These are phyloP conservation scores for Rubia yunnanensis DNA, from an alignment of 257 asterid genomes.

Conservation along the genomic window DNA sequence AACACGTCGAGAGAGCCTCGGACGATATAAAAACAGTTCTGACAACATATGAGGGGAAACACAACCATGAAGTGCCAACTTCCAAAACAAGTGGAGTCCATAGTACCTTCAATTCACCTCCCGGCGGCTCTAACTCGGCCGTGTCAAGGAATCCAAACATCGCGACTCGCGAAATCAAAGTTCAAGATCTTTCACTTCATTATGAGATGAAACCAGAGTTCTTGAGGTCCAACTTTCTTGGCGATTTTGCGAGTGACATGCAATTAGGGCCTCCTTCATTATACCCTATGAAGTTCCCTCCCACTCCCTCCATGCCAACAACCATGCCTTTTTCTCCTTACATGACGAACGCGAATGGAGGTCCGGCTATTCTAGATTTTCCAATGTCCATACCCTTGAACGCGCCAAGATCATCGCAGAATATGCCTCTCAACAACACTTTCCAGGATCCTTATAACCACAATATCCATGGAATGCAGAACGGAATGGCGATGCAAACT, in stretches of 20 bases:
- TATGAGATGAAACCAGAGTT: constrained; percentile 37
- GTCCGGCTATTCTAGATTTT: constrained; percentile 20
- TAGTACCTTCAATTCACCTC: constrained; percentile 15
- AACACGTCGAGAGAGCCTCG: constrained; percentile 82
- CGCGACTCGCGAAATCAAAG: constrained; percentile 23
- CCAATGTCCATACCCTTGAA: constrained; percentile 22
- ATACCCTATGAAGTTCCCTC: constrained; percentile 34
- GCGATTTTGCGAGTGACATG: constrained; percentile 25
- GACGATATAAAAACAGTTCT: constrained; percentile 50
- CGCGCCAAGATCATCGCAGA: constrained; percentile 17
- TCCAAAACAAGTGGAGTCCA: constrained; percentile 18
- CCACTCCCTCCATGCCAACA: constrained; percentile 22
- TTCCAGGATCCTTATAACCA: constrained; percentile 21
- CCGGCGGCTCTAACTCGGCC: constrained; percentile 13
- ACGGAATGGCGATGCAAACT: constrained; percentile 10
- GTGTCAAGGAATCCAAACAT: background rate
- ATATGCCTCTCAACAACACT: constrained; percentile 13
- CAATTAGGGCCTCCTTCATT: constrained; percentile 33
- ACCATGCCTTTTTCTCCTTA: constrained; percentile 18
- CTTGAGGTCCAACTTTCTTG: constrained; percentile 28
- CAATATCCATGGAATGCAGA: constrained; percentile 14
- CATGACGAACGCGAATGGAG: constrained; percentile 20
- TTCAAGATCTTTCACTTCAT: constrained; percentile 39
- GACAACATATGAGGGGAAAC: constrained; percentile 82
- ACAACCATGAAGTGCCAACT: constrained; percentile 56